Evolutionary conservation across 2,329 filamentous ascomycete genomes (phyloP).

Genomic region (Alternaria sp.): DNA sequence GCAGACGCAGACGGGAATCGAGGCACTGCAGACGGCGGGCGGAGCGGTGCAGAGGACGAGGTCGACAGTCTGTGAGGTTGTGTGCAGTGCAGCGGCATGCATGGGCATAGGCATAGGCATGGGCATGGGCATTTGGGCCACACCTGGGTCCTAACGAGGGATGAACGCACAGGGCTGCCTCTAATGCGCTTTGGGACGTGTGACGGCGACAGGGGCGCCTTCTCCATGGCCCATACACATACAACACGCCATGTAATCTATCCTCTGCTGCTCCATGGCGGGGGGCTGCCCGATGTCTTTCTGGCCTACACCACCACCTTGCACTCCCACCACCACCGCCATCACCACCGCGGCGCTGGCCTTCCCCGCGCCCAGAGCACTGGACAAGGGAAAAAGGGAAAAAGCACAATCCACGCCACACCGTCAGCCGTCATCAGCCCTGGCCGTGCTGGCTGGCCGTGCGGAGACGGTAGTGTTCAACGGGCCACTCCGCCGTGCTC

Average conservation of each 20-base stretch:
- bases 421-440: conserved; percentile 17
- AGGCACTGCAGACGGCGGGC: conserved; percentile 8
- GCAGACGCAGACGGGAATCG: conserved; percentile 1
- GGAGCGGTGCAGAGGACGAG: conserved; percentile 2
- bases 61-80: conserved; percentile 7
- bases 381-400: conserved; percentile 19
- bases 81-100: conserved; percentile 7
- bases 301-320: neutral
- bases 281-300: neutral
- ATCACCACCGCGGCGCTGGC: neutral
- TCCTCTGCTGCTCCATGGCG: conserved; percentile 1
- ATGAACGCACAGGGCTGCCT: conserved; percentile 21
- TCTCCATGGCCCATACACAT: conserved; percentile 18
- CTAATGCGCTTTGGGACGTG: conserved; percentile 19
- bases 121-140: conserved; percentile 11
- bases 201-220: conserved; percentile 20
- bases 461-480: conserved; percentile 7
- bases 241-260: conserved; percentile 4
- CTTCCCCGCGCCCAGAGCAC: conserved; percentile 5
- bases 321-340: neutral
- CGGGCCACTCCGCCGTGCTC: neutral
- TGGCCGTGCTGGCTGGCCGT: conserved; percentile 7
- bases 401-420: conserved; percentile 14
- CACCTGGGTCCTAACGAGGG: conserved; percentile 17
- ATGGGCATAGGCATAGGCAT: conserved; percentile 9